A percentile compares a stretch with the other conserved stretches of the same genome.
Evolutionary conservation across 805 yeast genomes (phyloP).

Genomic region (Saccharomycopsis schoenii): DNA sequence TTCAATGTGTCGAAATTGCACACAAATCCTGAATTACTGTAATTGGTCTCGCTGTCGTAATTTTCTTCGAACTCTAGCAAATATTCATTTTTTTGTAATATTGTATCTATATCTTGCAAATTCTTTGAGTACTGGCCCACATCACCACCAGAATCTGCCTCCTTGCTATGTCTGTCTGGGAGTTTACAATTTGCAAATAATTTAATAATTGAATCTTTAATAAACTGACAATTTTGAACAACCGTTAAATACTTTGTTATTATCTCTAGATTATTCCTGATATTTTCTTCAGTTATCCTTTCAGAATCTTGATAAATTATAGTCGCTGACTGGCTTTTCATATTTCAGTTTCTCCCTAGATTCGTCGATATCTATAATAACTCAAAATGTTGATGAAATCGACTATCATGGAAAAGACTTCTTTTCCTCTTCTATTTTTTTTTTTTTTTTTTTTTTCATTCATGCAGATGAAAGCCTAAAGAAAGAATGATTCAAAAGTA

Average conservation of each 20-base stretch:
- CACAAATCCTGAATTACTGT: too few relatives aligned
- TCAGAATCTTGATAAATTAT: not conserved
- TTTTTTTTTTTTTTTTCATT: not conserved
- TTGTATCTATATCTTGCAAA: not conserved
- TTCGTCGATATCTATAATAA: not conserved
- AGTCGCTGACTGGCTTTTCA: not conserved
- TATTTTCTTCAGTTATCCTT: not conserved
- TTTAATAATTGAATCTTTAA: not conserved
- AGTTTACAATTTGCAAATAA: not conserved
- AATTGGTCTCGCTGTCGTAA: not conserved
- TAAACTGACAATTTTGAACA: not conserved
- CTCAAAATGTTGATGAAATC: too few relatives aligned
- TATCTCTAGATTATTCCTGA: not conserved
- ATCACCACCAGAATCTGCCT: too few relatives aligned
- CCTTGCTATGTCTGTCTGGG: not conserved
- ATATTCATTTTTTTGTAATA: not conserved
- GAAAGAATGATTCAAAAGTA: not conserved
- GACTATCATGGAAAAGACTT: too few relatives aligned
- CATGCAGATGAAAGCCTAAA: not conserved
- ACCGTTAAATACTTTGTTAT: not conserved
- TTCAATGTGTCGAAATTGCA: not conserved
- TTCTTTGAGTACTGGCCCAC: too few relatives aligned
- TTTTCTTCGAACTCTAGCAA: not conserved
- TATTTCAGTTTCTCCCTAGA: too few relatives aligned
- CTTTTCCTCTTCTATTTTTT: not conserved